Evolutionary conservation across 805 yeast genomes (phyloP).

Genomic region (Kodamaea lidongshanica): DNA sequence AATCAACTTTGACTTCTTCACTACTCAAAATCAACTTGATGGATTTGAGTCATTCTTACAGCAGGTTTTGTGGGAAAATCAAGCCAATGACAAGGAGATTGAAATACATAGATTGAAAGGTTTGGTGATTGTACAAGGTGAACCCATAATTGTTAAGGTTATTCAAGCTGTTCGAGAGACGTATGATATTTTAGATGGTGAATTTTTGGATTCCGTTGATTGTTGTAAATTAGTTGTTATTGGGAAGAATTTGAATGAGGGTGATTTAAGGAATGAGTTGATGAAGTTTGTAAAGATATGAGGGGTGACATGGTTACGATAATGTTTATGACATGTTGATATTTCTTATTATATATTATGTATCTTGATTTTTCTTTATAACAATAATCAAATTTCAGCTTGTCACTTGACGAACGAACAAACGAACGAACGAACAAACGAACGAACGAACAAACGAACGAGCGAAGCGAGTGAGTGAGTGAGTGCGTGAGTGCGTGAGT

Average conservation of each 20-base stretch:
- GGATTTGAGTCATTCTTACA: slow-evolving; percentile 62
- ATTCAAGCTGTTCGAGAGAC: slow-evolving; percentile 93
- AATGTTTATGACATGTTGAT: not conserved
- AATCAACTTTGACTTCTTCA: slow-evolving; percentile 41
- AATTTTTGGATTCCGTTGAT: slow-evolving; percentile 29
- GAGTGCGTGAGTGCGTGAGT: no score
- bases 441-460: no score
- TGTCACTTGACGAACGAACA: not conserved
- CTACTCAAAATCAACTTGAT: slow-evolving; percentile 29
- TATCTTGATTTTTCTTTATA: no score
- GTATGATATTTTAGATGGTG: slow-evolving; percentile 59
- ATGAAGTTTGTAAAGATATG: slow-evolving; percentile 8
- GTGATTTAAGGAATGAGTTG: slow-evolving; percentile 30
- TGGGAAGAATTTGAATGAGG: slow-evolving; percentile 53
- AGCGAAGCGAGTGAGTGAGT: no score
- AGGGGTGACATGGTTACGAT: not conserved
- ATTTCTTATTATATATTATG: not conserved
- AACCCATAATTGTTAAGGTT: slow-evolving; percentile 41
- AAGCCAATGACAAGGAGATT: slow-evolving; percentile 34
- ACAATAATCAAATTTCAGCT: not conserved
- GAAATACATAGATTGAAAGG: slow-evolving; percentile 88
- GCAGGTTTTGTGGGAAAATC: slow-evolving; percentile 65
- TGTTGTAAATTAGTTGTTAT: slow-evolving; percentile 64
- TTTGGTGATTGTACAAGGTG: slow-evolving; percentile 40
- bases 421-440: not conserved